Evolutionary conservation across 345 rosid species (phyloP).

Genomic region (Populus davidiana): DNA sequence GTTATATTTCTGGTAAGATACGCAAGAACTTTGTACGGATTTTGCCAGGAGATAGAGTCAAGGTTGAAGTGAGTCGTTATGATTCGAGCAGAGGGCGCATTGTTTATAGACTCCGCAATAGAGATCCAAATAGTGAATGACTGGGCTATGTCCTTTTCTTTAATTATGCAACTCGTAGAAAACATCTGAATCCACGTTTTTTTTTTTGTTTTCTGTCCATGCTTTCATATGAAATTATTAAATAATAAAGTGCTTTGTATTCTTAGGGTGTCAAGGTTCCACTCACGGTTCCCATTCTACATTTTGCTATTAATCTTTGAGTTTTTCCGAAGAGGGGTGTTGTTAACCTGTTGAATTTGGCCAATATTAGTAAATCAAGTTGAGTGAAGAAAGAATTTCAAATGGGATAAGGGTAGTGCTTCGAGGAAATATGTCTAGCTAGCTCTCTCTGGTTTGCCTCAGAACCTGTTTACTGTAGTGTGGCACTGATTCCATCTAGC

Average conservation of each 20-base stretch:
- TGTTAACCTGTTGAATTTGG: background rate
- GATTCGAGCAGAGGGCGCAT: conserved; percentile 83
- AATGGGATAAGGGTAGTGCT: background rate
- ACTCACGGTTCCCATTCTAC: background rate
- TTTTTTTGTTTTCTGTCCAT: background rate
- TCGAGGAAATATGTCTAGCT: background rate
- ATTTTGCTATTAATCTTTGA: background rate
- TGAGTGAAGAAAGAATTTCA: background rate
- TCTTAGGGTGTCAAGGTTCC: background rate
- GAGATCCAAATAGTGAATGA: conserved; percentile 13
- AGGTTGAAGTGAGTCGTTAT: conserved; percentile 79
- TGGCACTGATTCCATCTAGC: background rate
- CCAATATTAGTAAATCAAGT: background rate
- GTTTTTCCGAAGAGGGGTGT: background rate
- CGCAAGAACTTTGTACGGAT: conserved; percentile 79
- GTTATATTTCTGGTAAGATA: conserved; percentile 89
- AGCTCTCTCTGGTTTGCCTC: background rate
- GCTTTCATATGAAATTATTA: background rate
- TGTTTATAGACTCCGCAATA: conserved; percentile 50
- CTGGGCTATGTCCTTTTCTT: background rate
- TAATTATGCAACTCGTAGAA: background rate
- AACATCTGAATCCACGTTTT: background rate
- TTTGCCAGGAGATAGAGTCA: conserved; percentile 86
- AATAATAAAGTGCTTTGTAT: background rate
- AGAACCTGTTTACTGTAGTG: background rate